Evolutionary conservation across 805 yeast species (phyloP), one percentile per base, ranked within the genome.

Genomic region (Huiozyma sinensis): DNA sequence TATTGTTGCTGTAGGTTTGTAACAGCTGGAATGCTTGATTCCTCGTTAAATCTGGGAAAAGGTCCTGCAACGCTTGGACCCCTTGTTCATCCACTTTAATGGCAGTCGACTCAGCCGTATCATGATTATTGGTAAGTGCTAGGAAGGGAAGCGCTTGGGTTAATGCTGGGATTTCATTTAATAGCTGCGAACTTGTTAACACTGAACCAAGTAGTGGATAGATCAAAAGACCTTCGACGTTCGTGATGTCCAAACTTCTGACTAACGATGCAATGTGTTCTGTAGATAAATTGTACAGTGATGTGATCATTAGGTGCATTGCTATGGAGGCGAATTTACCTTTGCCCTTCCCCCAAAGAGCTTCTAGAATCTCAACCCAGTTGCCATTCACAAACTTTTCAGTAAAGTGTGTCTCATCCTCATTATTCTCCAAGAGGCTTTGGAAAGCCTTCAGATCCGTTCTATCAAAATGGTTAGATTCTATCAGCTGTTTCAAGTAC

Each of bases 341-440:
- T 27, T 64, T 65, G 5, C 85, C 87, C 43, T 71, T 72, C 7
- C 71, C 71, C 61, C 77, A 82, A 43, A 77, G 57, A 34, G 64
- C 67, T 51, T 83, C 90, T 37, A 83, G 54, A 10, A 61, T 57
- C 50, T 76, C 80, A 12, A 80, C 59, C 88, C 88, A 83, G 8
- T 67, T 62, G 1, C 63, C 53, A 17, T 66, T 66, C 2, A 81
- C 75, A 58, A 82, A 83, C 17, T 52, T 55, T 44, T 75, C 81
- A 56, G 77, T 70, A 58, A 82, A 79, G 30, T 50, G 48, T 28
- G 47, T 53, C 28, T 57, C 49, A 28, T 54, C 52, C 5, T 50
- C 50, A 1, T 58, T 57, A 7, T 47, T 42, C 7, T 55, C 52
- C 17, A 81, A 51, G 9, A 81, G 57, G 41, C 57, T 43, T 27